Evolutionary conservation across 2,329 filamentous ascomycete species (phyloP).

Genomic region (Sclerotinia subarctica): DNA sequence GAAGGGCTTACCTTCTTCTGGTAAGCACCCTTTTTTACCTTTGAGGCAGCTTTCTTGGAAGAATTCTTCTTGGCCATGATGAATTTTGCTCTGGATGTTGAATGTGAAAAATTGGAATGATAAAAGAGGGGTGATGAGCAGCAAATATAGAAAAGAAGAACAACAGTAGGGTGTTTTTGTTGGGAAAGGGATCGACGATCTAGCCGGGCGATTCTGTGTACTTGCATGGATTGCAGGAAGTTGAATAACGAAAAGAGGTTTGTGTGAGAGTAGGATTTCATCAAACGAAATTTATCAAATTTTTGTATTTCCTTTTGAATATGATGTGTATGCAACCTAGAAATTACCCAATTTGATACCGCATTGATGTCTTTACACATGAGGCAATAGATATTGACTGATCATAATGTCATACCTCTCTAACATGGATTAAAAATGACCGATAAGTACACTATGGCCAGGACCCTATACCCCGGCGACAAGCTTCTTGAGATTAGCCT

Average conservation of each 20-base stretch:
- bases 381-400: neutral
- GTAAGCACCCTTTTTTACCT: too few relatives aligned
- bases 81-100: neutral
- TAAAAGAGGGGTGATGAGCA: neutral
- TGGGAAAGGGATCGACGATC: neutral
- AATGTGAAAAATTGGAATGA: too few relatives aligned
- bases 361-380: rapidly evolving
- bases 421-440: neutral
- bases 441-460: rapidly evolving
- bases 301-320: neutral
- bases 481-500: neutral
- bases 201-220: too few relatives aligned
- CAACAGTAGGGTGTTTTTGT: too few relatives aligned
- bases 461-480: neutral
- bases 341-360: too few relatives aligned
- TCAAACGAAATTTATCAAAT: neutral
- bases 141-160: neutral
- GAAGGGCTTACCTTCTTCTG: neutral
- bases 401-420: rapidly evolving
- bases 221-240: too few relatives aligned
- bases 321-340: neutral
- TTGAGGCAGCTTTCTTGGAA: neutral
- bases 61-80: neutral
- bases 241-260: neutral
- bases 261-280: neutral